Evolutionary conservation across 345 rosid genomes (phyloP).

Genomic region (Populus euphratica): DNA sequence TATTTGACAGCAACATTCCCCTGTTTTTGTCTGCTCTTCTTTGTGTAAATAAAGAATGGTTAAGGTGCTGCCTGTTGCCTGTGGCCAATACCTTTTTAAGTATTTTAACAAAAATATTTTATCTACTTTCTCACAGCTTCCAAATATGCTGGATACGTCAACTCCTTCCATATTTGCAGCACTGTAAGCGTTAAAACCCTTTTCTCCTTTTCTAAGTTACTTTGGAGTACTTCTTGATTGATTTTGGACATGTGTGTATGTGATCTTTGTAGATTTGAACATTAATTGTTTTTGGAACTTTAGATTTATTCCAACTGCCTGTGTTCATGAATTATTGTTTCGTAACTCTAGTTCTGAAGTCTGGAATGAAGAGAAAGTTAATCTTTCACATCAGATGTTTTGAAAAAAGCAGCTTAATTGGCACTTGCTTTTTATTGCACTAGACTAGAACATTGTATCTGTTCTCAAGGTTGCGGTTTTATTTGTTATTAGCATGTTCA

Average conservation of each 20-base stretch:
- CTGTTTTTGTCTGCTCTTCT: background rate
- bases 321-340: background rate
- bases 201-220: background rate
- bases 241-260: background rate
- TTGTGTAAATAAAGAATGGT: background rate
- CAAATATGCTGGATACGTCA: slow-evolving; percentile 85
- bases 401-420: no score
- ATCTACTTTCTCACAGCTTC: slow-evolving; percentile 52
- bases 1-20: background rate
- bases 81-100: background rate
- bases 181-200: slow-evolving; percentile 51
- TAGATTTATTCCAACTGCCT: background rate
- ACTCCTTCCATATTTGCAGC: slow-evolving; percentile 68
- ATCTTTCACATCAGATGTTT: no score
- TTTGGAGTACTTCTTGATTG: background rate
- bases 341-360: background rate
- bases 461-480: no score
- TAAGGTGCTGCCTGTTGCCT: background rate
- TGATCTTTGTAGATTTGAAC: background rate
- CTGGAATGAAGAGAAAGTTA: no score
- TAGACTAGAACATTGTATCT: no score
- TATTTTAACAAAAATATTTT: slow-evolving; percentile 1
- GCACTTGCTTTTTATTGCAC: no score
- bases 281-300: background rate
- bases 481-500: no score